Percentiles rank a stretch among this genome's conserved stretches.
Evolutionary conservation across 805 yeast genomes (phyloP).

Genomic region (Metschnikowia corniflorae): DNA sequence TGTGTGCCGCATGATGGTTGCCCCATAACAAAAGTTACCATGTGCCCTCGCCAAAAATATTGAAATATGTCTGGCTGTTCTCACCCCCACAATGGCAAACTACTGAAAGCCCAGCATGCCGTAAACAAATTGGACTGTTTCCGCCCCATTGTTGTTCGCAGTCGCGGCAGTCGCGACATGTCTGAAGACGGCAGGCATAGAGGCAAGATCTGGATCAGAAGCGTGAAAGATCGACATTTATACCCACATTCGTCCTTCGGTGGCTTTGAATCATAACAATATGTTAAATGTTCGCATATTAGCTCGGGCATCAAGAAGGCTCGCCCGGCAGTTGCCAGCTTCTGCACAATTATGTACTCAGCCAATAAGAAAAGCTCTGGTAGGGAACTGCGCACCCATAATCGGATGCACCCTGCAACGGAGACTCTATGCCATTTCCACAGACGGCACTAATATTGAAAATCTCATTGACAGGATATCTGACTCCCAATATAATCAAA

Average conservation of each 20-base stretch:
- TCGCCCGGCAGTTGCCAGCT: neutral
- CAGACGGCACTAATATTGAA: conserved; percentile 55
- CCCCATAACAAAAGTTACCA: no score
- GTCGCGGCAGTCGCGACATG: neutral
- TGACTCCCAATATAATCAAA: conserved; percentile 53
- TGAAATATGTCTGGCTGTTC: no score
- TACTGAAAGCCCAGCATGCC: no score
- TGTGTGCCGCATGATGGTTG: no score
- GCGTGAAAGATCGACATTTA: neutral
- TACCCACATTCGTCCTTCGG: neutral
- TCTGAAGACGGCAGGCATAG: neutral
- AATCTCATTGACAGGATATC: conserved; percentile 48
- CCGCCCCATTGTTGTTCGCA: no score
- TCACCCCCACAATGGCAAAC: no score
- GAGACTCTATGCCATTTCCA: conserved; percentile 25
- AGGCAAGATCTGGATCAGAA: neutral
- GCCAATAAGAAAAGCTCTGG: neutral
- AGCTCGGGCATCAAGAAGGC: neutral
- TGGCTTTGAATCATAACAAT: neutral
- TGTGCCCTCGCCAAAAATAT: no score
- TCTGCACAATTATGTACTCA: neutral
- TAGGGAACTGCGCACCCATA: neutral
- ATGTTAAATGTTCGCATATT: conserved; percentile 1
- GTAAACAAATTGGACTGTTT: no score
- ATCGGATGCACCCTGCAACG: neutral